A percentile compares a stretch with the other conserved stretches of the same genome.
Conservation (phyloP, 768 basidiomycete species). For the Suillus spraguei region DNA sequence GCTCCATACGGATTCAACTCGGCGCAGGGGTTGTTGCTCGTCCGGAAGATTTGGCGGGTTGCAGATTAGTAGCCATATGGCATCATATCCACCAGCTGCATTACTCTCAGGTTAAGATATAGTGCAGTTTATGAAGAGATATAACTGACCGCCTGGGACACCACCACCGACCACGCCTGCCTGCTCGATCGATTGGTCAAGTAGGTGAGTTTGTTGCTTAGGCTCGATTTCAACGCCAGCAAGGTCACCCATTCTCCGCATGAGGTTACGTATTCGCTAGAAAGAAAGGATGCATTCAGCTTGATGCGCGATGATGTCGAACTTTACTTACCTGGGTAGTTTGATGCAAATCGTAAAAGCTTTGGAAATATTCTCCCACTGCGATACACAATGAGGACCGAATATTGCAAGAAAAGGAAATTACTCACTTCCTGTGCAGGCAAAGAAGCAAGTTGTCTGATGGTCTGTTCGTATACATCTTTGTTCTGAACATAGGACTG, state of each 20-base stretch:
- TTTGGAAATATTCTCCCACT: conserved; percentile 61
- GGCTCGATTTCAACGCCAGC: conserved; percentile 90
- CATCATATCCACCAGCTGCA: conserved; percentile 95
- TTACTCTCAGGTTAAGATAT: conserved; percentile 10
- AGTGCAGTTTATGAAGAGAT: not conserved
- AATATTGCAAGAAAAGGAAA: not conserved
- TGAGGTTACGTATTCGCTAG: conserved; percentile 74
- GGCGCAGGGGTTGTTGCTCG: conserved; percentile 47
- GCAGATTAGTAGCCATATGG: conserved; percentile 89
- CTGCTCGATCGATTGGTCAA: conserved; percentile 74
- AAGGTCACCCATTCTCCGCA: conserved; percentile 81
- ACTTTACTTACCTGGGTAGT: conserved; percentile 54
- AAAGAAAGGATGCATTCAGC: conserved; percentile 4
- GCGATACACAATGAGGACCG: conserved; percentile 5
- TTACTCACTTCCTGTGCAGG: conserved; percentile 55
- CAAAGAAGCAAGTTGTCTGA: conserved; percentile 64
- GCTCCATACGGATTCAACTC: conserved; percentile 72
- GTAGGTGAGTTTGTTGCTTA: conserved; percentile 76
- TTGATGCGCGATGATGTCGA: not conserved
- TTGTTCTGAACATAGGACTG: conserved; percentile 50
- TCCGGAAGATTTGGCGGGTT: conserved; percentile 52
- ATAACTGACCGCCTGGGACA: conserved; percentile 86
- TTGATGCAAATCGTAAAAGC: conserved; percentile 58
- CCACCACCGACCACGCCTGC: conserved; percentile 93
- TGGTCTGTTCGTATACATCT: conserved; percentile 51